Conservation (phyloP, 441 rosid species). For the Syzygium syzygioides region DNA sequence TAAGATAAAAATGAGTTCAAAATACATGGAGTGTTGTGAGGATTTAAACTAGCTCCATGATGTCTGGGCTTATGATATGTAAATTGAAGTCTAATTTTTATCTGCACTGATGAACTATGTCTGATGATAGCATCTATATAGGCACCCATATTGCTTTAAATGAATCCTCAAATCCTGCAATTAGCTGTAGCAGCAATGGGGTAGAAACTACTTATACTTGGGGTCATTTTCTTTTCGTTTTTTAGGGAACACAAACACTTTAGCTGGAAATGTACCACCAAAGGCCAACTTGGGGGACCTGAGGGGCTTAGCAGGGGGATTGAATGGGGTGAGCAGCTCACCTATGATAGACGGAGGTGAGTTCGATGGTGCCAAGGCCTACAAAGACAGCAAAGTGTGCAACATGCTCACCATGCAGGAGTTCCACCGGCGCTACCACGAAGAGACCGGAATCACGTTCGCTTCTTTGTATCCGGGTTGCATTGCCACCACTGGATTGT, state of each 20-base stretch:
- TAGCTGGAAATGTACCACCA: slow-evolving; percentile 89
- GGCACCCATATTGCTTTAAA: neutral
- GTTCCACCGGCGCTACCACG: slow-evolving; percentile 73
- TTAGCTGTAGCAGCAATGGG: neutral
- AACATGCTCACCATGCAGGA: slow-evolving; percentile 94
- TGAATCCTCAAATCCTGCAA: neutral
- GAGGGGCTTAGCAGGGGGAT: slow-evolving; percentile 76
- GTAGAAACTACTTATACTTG: neutral
- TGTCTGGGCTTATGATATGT: neutral
- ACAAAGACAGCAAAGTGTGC: slow-evolving; percentile 94
- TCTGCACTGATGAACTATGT: neutral
- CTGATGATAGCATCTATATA: neutral
- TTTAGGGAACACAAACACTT: slow-evolving; percentile 78
- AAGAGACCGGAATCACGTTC: slow-evolving; percentile 67
- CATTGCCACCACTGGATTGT: slow-evolving; percentile 89
- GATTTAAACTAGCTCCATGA: neutral
- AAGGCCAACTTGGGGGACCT: slow-evolving; percentile 91
- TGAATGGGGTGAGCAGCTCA: slow-evolving; percentile 55
- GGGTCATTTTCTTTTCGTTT: neutral
- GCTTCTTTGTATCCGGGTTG: slow-evolving; percentile 93
- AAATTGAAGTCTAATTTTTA: neutral
- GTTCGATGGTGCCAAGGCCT: slow-evolving; percentile 96
- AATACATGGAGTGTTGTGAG: neutral
- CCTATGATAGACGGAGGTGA: slow-evolving; percentile 92
- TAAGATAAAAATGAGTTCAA: neutral